Base-by-base conservation (phyloP, 768 basidiomycete species). In the Holtermannia corniformis region DNA sequence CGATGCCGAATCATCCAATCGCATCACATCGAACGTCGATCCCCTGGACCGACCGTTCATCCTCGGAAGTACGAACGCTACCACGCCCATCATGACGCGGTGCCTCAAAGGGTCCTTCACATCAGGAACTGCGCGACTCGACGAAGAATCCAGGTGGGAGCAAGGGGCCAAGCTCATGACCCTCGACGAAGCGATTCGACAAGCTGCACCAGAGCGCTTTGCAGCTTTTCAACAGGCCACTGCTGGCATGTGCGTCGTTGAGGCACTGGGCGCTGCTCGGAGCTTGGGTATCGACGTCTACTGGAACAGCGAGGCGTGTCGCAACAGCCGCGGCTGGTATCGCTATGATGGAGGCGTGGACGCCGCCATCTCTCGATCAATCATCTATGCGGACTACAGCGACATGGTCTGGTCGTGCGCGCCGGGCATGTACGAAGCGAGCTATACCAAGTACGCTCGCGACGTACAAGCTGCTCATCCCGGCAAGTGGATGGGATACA, bases 1-100 rank as follows among this genome's bases (percentile, higher is more conserved):
- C 0, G 92, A 96, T 69, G 83, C 90, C 20, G 87, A 93, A 72
- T 86, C 84, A 16, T 87, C 80, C 42, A 85, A 82, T 69, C 80
- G 93, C 28, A 78, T 96, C 52, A 85, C 86, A 4, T 86, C 85
- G 21, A 88, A 83, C 47, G 78, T 93, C 25, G 92, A 95, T 66
- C 71, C 80, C 44, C 76, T 78, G 25, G 92, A 96, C 74, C 88
- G 93, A 61, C 76, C 74, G 49, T 76, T 73, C 59, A 73, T 77
- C 40, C 68, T 75, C 11, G 76, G 76, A 13, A n/a, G n/a, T n/a
- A n/a, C n/a, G n/a, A n/a, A n/a, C n/a, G 67, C 68, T 10, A 73
- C 70, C 1, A 64, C 61, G 2, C 57, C 53, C 40, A n/a, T n/a
- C n/a, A n/a, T n/a, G n/a, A n/a, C n/a, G n/a, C n/a, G n/a, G n/a